These are phyloP conservation scores for Pythium apleroticum DNA, from an alignment of 352 stramenopile genomes.

Conservation along the genomic window DNA sequence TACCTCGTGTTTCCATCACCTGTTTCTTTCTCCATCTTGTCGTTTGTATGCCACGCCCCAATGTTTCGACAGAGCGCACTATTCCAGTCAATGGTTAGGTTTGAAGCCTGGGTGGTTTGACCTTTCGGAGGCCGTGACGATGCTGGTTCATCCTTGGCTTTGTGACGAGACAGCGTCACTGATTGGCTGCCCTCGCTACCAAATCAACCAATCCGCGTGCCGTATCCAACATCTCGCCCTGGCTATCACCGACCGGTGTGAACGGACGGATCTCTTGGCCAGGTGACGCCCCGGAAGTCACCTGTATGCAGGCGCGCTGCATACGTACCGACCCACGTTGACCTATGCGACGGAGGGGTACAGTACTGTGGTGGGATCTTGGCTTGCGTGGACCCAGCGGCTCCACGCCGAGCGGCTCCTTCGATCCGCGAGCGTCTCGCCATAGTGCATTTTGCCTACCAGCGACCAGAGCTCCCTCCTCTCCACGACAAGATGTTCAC, in stretches of 20 bases:
- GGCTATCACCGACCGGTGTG: neutral
- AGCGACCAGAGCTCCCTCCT: slow-evolving; percentile 16
- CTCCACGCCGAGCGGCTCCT: no score
- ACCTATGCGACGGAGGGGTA: neutral
- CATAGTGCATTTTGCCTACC: slow-evolving; percentile 32
- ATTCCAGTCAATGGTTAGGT: slow-evolving; percentile 19
- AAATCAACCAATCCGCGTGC: slow-evolving; percentile 21
- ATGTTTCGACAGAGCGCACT: slow-evolving; percentile 21
- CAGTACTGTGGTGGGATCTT: slow-evolving; percentile 12
- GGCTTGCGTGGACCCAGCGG: neutral
- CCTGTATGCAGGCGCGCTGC: neutral
- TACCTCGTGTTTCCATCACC: neutral
- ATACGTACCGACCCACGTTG: neutral
- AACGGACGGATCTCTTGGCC: slow-evolving; percentile 14
- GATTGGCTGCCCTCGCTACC: slow-evolving; percentile 12
- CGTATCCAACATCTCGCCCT: neutral
- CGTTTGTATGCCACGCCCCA: neutral
- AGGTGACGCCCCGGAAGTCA: slow-evolving; percentile 25
- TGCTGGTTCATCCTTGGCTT: slow-evolving; percentile 18
- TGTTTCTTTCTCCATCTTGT: neutral
- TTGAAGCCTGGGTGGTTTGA: slow-evolving; percentile 19
- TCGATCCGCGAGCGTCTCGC: no score
- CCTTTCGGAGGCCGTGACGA: slow-evolving; percentile 22
- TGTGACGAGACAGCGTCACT: slow-evolving; percentile 23
- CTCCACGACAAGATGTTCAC: slow-evolving; percentile 46